These are phyloP conservation scores for Cladosporium sp. DNA, from an alignment of 2,329 filamentous ascomycete species.

Conservation along the genomic window DNA sequence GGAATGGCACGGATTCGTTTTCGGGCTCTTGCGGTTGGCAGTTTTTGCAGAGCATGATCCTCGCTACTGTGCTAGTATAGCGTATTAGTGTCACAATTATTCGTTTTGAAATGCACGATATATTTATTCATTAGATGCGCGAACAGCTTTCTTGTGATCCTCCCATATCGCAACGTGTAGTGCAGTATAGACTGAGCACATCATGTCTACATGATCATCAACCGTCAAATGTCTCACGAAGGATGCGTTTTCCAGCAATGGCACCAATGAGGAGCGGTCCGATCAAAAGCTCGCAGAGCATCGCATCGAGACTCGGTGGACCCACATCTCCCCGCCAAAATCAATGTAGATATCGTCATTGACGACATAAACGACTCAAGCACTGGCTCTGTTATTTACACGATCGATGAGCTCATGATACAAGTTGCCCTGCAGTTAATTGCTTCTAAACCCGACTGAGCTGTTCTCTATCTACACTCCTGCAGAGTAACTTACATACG, in stretches of 20 bases:
- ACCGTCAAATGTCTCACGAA: neutral
- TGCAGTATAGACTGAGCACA: neutral
- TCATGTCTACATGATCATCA: neutral
- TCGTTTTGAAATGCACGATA: neutral
- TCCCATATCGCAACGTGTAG: neutral
- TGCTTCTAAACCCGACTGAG: neutral
- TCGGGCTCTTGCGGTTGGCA: neutral
- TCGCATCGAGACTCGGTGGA: no score
- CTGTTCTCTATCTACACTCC: neutral
- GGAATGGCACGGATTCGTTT: neutral
- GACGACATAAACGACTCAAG: constrained; percentile 1
- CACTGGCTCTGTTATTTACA: constrained; percentile 7
- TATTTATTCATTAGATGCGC: neutral
- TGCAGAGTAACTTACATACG: neutral
- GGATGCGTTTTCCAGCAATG: neutral
- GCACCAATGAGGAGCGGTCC: neutral
- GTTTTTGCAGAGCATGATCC: constrained; percentile 9
- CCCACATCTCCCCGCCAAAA: neutral
- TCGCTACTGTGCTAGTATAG: constrained; percentile 15
- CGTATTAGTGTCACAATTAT: constrained; percentile 6
- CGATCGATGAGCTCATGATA: constrained; percentile 17
- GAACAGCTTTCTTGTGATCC: neutral
- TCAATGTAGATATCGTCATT: constrained; percentile 10
- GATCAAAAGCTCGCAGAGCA: neutral
- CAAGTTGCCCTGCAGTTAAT: neutral